phyloP scores from a whole-genome alignment of 2,329 filamentous ascomycete genomes.

The Hypocreales sp. region DNA sequence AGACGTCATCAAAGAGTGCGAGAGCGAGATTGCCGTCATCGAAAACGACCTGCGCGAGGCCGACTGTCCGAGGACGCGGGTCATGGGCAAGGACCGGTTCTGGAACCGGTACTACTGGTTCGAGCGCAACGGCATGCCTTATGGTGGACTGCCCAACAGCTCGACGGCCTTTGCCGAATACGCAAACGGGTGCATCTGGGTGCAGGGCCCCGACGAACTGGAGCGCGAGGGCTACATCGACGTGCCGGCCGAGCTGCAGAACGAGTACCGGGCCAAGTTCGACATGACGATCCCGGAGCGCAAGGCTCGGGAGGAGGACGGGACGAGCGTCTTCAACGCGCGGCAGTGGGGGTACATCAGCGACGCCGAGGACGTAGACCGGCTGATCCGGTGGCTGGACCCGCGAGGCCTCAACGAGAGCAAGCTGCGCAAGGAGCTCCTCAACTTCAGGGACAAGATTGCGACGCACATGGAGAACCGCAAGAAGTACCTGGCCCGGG shows the following conservation, averaged over 20 bases:
- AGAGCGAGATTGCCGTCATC: slow-evolving; percentile 69
- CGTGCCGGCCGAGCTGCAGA: slow-evolving; percentile 51
- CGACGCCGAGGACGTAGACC: slow-evolving; percentile 61
- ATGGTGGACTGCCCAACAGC: slow-evolving; percentile 71
- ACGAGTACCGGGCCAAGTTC: slow-evolving; percentile 63
- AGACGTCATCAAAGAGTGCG: slow-evolving; percentile 61
- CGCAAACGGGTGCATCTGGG: slow-evolving; percentile 89
- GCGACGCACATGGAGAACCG: slow-evolving; percentile 67
- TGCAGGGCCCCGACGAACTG: slow-evolving; percentile 85
- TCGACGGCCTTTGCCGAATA: slow-evolving; percentile 80
- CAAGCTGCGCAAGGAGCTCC: slow-evolving; percentile 76
- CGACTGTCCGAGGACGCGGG: slow-evolving; percentile 77
- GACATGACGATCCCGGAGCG: slow-evolving; percentile 73
- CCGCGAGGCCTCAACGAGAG: slow-evolving; percentile 72
- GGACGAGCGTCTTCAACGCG: slow-evolving; percentile 61
- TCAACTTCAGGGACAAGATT: slow-evolving; percentile 62
- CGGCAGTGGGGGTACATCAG: slow-evolving; percentile 86
- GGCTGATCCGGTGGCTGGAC: slow-evolving; percentile 78
- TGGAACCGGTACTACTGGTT: slow-evolving; percentile 99
- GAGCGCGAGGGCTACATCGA: slow-evolving; percentile 81
- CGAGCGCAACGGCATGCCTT: slow-evolving; percentile 96
- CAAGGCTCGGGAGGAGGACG: slow-evolving; percentile 72
- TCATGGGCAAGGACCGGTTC: slow-evolving; percentile 87
- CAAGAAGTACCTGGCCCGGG: slow-evolving; percentile 44
- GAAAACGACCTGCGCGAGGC: slow-evolving; percentile 91